Evolutionary conservation across 306 rosid genomes (phyloP), one percentile per base, ranked within the genome.

Genomic region (Styphnolobium japonicum): DNA sequence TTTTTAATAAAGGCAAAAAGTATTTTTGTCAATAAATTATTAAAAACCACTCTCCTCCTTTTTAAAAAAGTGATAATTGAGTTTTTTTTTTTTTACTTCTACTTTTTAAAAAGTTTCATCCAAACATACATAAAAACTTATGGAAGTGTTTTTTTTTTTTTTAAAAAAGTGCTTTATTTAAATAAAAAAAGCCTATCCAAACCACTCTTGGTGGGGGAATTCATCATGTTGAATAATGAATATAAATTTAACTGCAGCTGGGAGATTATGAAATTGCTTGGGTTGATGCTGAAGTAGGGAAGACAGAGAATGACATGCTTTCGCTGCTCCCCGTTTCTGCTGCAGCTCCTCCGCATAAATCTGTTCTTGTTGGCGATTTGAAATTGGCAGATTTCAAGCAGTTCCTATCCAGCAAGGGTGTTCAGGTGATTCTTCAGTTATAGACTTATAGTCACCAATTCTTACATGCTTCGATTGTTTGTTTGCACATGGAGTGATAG

Each of bases 371-470:
- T 21, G 98, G 99, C 64, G 98, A 91, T 83, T 80, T 96, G 60
- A 96, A 96, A 86, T 83, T 96, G 92, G 96, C 94, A 5, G 93
- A 93, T 82, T 93, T 93, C 87, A 96, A 96, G 86, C 96, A 93
- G 89, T 96, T 90, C 84, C 98, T 96, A 71, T 87, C 96, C 37
- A 87, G 92, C 79, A 91, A 93, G 74, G 97, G 95, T 64, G 77
- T 96, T 74, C 97, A 93, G 99, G 99, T 93, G 80, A 66, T 73
- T 72, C 56, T 51, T 65, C 61, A 3, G 49, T 62, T 68, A 48
- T 67, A 49, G 78, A 65, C 31, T 57, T 57, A 67, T 58, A 49
- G 76, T 75, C 39, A 5, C 29, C 2, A 23, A 2, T 72, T 37
- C 63, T 39, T 12, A 53, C 77, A 10, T 16, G 15, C 27, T n/a